Base-by-base conservation (phyloP, 1,284 basidiomycete genomes). In the Cutaneotrichosporon sp. region DNA sequence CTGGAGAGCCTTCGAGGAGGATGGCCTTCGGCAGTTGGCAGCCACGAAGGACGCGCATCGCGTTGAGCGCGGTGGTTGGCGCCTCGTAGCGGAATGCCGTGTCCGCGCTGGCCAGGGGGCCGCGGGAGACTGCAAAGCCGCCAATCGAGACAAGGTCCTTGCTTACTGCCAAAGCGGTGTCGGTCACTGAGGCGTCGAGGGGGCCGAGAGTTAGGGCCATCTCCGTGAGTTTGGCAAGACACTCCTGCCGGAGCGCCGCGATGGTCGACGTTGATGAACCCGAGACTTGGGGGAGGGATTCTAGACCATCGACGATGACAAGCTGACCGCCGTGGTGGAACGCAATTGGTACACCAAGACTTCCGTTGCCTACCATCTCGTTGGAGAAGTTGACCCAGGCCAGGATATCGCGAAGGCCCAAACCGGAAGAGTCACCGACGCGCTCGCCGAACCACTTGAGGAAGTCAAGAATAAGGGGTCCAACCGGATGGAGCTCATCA, bases 1-100 rank as follows among this genome's bases (percentile, higher is more conserved):
- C 96, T 5, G 97, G 97, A 70, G 91, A 97, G 2, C 96, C 96
- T 72, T 99, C 96, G 3, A 99, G 80, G 26, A 99, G 79, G 49
- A 99, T 88, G 0, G 96, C 90, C 72, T 97, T 98, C 7, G 78
- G 74, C 1, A 98, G 80, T 70, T 97, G 92, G 57, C 88, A 88
- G 6, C 92, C 96, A 52, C 96, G 83, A 17, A 93, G 77, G 4
- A 98, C 84, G 29, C 94, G 85, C 80, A 91, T 83, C 14, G 88
- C 87, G 73, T 99, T 99, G 55, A 86, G 81, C 22, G 81, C 82
- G 8, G 93, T 88, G 1, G 96, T 98, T 0, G 90, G 90, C 0
- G 92, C 93, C 44, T 85, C 79, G 45, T 97, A 82, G 64, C 86
- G 90, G 80, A 97, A 97, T 2, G 67, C 59, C 27, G 66, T 62